Base-by-base conservation (phyloP, 2,329 filamentous ascomycete genomes). In the Teratosphaeria nubilosa region DNA sequence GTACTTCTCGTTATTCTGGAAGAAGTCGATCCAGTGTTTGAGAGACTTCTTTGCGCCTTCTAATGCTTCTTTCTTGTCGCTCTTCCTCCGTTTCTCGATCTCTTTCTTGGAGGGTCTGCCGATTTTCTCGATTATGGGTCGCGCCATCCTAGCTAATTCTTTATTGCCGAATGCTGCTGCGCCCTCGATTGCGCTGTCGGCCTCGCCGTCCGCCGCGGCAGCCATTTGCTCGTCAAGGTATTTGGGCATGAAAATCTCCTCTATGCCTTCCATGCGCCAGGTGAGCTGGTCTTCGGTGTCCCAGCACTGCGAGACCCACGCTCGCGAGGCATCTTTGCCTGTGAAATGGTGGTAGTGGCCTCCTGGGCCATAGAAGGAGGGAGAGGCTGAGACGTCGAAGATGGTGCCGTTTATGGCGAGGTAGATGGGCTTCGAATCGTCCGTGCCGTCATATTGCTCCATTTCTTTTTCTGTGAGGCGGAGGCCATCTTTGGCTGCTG, bases 31-130 rank as follows among this genome's bases (percentile, higher is more conserved):
- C 34, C 83, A 82, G 34, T 85, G 81, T 60, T 82, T 72, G 3
- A 89, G 85, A 70, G 82, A 81, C 64, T 80, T 75, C 72, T 76
- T 76, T 11, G 91, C 91, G 53, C 79, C 76, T 54, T 78, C 77
- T 54, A 78, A 66, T 75, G 96, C 91, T 59, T 67, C 66, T 10
- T 56, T 51, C 45, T 41, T 50, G 55, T 68, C 67, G 54, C 55
- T 41, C 53, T 55, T 59, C 54, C 65, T 37, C 54, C 66, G 53
- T 60, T 62, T 58, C 57, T 53, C 57, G 50, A 58, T 63, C 56
- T 65, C 62, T 20, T 56, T 61, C 9, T 62, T 57, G 2, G 59
- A 58, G 3, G 66, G 59, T 7, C 31, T 59, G 1, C 67, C 67
- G 25, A 58, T 65, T 66, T 27, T 64, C 67, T 56, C 57, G 64